Conservation (phyloP, 768 basidiomycete species). For the Coprinellus micaceus region DNA sequence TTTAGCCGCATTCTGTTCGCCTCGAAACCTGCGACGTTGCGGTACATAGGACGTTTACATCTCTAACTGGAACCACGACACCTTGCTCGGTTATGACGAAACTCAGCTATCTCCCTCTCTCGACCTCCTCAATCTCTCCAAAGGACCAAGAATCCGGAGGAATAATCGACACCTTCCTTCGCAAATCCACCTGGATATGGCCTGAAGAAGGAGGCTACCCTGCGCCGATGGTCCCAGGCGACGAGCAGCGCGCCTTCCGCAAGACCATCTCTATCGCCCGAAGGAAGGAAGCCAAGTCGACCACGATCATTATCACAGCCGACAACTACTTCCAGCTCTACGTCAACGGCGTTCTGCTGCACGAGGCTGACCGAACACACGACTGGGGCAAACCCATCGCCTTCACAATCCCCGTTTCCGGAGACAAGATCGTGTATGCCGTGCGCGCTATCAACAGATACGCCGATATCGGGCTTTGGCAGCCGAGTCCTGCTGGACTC, state of each 20-base stretch:
- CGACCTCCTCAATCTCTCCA: neutral
- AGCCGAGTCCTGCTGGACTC: neutral
- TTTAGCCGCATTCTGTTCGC: no score
- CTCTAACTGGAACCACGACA: no score
- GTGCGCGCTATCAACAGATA: neutral
- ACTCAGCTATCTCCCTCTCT: neutral
- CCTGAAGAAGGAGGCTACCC: neutral
- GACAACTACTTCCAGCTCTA: constrained; percentile 27
- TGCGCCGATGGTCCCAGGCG: neutral
- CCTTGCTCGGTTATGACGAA: no score
- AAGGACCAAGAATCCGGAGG: neutral
- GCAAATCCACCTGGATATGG: neutral
- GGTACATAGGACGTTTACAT: no score
- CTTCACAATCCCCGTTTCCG: neutral
- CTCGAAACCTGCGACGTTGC: no score
- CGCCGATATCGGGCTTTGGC: neutral
- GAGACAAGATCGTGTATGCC: neutral
- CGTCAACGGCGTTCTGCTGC: constrained; percentile 20
- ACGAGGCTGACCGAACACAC: neutral
- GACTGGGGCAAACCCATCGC: neutral
- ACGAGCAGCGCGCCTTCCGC: constrained; percentile 25
- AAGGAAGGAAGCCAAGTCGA: constrained; percentile 20
- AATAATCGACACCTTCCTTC: neutral
- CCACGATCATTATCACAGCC: constrained; percentile 21
- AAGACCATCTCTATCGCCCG: neutral